Conservation (phyloP, 108 stramenopile genomes). For the Cyclotella choctawhatcheeana region DNA sequence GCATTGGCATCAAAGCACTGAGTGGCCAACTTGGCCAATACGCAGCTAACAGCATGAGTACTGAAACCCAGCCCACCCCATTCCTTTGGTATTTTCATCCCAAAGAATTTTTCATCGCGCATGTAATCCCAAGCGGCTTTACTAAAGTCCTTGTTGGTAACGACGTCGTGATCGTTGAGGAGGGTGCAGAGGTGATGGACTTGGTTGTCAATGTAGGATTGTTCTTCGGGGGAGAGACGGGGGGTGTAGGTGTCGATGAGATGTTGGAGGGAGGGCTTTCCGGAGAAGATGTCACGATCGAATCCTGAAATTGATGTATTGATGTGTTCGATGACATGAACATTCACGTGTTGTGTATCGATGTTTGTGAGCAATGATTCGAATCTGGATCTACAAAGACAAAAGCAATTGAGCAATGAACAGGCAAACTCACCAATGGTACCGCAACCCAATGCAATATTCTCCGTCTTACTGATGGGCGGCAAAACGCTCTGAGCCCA, state of each 20-base stretch:
- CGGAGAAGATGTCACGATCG: constrained; percentile 95
- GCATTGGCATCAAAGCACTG: constrained; percentile 93
- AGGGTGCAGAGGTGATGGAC: constrained; percentile 87
- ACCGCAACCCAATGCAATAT: constrained; percentile 96
- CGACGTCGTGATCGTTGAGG: constrained; percentile 93
- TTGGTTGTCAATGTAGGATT: constrained; percentile 90
- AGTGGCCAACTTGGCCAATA: constrained; percentile 90
- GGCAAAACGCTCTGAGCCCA: constrained; percentile 92
- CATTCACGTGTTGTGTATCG: too few species aligned
- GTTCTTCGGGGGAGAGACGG: constrained; percentile 73
- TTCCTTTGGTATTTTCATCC: constrained; percentile 96
- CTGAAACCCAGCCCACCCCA: constrained; percentile 97
- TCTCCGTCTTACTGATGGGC: constrained; percentile 93
- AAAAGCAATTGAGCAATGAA: constrained; percentile 1
- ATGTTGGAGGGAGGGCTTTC: constrained; percentile 86
- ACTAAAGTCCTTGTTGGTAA: constrained; percentile 82
- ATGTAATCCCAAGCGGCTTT: constrained; percentile 95
- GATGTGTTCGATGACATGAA: too few species aligned
- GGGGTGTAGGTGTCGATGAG: constrained; percentile 91
- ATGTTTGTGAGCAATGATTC: background rate
- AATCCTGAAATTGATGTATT: constrained; percentile 76
- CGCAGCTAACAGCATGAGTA: constrained; percentile 90
- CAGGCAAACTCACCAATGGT: constrained; percentile 89
- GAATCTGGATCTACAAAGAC: too few species aligned
- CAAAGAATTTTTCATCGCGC: constrained; percentile 94